Percentiles rank a stretch among this genome's conserved stretches.
phyloP scores from a whole-genome alignment of 306 rosid genomes.

The Crataegus laevigata region DNA sequence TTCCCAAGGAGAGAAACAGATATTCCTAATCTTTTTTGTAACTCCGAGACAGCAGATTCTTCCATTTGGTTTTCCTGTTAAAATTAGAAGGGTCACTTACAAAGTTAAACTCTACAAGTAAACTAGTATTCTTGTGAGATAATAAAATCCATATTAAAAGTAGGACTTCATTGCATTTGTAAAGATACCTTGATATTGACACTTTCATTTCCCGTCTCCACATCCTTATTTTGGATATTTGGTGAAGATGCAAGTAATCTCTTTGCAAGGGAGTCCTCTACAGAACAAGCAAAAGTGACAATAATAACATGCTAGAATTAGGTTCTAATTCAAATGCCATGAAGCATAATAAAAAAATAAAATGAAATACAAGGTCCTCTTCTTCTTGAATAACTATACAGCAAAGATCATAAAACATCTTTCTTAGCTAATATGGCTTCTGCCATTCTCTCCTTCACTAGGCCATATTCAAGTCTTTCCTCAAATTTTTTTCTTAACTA shows the following conservation, averaged over 20 bases:
- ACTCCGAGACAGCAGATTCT: slow-evolving; percentile 54
- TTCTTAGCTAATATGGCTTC: neutral
- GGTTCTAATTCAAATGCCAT: neutral
- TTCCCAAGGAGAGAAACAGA: slow-evolving; percentile 49
- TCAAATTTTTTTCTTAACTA: neutral
- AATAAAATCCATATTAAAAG: neutral
- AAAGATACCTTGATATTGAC: slow-evolving; percentile 48
- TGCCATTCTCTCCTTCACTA: neutral
- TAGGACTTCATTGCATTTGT: neutral
- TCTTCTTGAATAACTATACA: neutral
- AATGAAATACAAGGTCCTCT: neutral
- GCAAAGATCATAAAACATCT: neutral
- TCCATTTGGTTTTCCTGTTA: slow-evolving; percentile 52
- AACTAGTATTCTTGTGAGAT: neutral
- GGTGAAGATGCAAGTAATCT: slow-evolving; percentile 50
- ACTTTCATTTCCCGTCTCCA: slow-evolving; percentile 30
- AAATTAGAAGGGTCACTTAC: neutral
- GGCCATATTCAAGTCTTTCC: neutral
- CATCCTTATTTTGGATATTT: slow-evolving; percentile 51
- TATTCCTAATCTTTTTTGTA: slow-evolving; percentile 59
- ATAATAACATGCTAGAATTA: slow-evolving; percentile 1
- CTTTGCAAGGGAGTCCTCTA: slow-evolving; percentile 36
- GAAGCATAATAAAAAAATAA: neutral
- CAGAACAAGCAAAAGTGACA: slow-evolving; percentile 14
- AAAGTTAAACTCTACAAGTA: neutral